Evolutionary conservation across 2,329 filamentous ascomycete genomes (phyloP), one percentile per base, ranked within the genome.

Genomic region (Aspergillus tubingensis): DNA sequence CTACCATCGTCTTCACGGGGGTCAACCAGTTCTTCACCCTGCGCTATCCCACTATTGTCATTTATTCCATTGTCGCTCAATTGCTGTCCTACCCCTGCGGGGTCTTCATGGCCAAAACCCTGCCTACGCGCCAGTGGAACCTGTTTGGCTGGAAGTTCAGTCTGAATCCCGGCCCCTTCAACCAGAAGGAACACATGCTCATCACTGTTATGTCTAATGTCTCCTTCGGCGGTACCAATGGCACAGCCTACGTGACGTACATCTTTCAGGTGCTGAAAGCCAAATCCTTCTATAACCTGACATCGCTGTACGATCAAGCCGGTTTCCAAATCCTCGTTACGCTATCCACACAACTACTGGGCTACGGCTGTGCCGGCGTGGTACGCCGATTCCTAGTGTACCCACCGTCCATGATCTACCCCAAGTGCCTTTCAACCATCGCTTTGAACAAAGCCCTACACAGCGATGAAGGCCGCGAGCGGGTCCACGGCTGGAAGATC

Each of bases 1-100:
- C 54, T 8, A 60, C 61, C 7, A 49, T 66, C 23, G 13, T 67
- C 17, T 39, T 66, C 8, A 61, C 56, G 5, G 64, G 57, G 0
- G 39, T 67, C 43, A 67, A 67, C 23, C 64, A 66, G 49, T 60
- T 67, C 44, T 66, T 67, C 21, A 62, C 23, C 57, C 53, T 60
- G 36, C 59, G 52, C 55, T 63, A 39, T 57, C 65, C 19, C n/a
- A 51, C 62, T 19, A 62, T 59, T 43, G 10, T 5, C 8, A 25
- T 59, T 8, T 38, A 49, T 11, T 52, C 38, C 11, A 19, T 53
- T 10, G 57, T 59, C 6, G 51, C 49, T 10, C 57, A 59, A 30
- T 25, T 62, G 17, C n/a, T 60, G 3, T 47, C 57, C 5, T 60
- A 49, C 10, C 60, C 60, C 5, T 41, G 54, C 21, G 60, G 60